Percentiles rank a stretch among this genome's conserved stretches.
Conservation (phyloP, 2,329 filamentous ascomycete species). For the Pezicula carpinea region DNA sequence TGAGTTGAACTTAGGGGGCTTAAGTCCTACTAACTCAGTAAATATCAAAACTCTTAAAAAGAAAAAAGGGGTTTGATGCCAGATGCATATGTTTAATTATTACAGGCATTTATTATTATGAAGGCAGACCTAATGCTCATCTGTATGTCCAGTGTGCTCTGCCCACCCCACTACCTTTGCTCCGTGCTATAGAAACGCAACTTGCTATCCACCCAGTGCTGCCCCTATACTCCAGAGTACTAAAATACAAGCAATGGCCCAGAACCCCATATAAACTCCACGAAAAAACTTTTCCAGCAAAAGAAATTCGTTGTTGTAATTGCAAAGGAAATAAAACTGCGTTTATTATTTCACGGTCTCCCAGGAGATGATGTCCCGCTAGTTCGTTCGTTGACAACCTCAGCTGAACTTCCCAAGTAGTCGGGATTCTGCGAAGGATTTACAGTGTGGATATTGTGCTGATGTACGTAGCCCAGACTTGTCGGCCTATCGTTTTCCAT, state of each 20-base stretch:
- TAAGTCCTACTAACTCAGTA: too few relatives aligned
- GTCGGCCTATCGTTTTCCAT: constrained; percentile 43
- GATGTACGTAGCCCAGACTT: constrained; percentile 52
- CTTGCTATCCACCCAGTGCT: not conserved
- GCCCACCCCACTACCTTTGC: too few relatives aligned
- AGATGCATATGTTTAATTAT: too few relatives aligned
- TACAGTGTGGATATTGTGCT: constrained; percentile 51
- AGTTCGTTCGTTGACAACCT: constrained; percentile 44
- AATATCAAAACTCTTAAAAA: too few relatives aligned
- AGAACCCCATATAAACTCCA: not conserved
- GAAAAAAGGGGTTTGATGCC: too few relatives aligned
- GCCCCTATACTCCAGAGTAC: too few relatives aligned
- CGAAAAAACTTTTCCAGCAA: not conserved
- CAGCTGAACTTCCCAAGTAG: constrained; percentile 49
- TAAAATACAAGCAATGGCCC: not conserved
- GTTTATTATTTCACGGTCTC: not conserved
- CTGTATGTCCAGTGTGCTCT: too few relatives aligned
- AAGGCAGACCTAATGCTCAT: too few relatives aligned
- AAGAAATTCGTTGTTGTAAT: constrained; percentile 1
- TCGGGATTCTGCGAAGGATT: constrained; percentile 44
- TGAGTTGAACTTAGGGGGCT: too few relatives aligned
- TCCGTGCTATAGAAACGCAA: not conserved
- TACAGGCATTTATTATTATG: too few relatives aligned
- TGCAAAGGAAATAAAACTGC: not conserved
- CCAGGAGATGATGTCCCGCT: not conserved